Evolutionary conservation across 495 filamentous ascomycete species (phyloP).

Genomic region (Penicillium goetzii): DNA sequence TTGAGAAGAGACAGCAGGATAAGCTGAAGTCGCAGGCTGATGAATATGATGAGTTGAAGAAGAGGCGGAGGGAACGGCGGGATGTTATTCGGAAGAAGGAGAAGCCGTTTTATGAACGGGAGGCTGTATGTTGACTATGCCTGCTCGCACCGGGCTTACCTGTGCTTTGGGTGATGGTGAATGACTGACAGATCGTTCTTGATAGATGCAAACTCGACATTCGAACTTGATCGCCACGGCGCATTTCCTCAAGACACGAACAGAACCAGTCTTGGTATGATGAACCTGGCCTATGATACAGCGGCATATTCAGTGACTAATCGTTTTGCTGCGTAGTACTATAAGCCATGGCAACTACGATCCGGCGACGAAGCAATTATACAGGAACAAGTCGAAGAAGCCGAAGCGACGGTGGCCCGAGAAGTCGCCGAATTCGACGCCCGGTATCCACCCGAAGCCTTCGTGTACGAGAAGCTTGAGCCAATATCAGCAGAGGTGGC

Average conservation of each 20-base stretch:
- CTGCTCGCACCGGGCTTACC: not conserved
- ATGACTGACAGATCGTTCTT: not conserved
- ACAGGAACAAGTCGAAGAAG: constrained; percentile 60
- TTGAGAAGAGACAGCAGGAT: constrained; percentile 86
- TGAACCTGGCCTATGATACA: not conserved
- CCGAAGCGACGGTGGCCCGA: constrained; percentile 52
- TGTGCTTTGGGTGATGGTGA: not conserved
- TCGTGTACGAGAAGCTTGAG: constrained; percentile 17
- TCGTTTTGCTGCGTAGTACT: constrained; percentile 63
- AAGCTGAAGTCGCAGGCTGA: constrained; percentile 75
- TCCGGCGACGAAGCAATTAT: constrained; percentile 64
- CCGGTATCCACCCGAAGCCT: constrained; percentile 34
- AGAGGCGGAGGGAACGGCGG: constrained; percentile 64
- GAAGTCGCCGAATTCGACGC: constrained; percentile 57
- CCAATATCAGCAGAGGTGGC: constrained; percentile 18
- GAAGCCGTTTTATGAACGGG: constrained; percentile 76
- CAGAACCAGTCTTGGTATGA: constrained; percentile 78
- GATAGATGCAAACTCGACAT: constrained; percentile 81
- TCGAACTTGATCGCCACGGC: constrained; percentile 71
- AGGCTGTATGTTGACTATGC: constrained; percentile 63
- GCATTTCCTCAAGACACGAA: constrained; percentile 71
- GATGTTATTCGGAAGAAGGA: constrained; percentile 63
- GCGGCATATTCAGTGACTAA: constrained; percentile 13
- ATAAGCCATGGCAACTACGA: constrained; percentile 81
- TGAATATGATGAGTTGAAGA: constrained; percentile 69